Conservation (phyloP, 2,329 filamentous ascomycete genomes). For the Apiospora rasikravindrae region DNA sequence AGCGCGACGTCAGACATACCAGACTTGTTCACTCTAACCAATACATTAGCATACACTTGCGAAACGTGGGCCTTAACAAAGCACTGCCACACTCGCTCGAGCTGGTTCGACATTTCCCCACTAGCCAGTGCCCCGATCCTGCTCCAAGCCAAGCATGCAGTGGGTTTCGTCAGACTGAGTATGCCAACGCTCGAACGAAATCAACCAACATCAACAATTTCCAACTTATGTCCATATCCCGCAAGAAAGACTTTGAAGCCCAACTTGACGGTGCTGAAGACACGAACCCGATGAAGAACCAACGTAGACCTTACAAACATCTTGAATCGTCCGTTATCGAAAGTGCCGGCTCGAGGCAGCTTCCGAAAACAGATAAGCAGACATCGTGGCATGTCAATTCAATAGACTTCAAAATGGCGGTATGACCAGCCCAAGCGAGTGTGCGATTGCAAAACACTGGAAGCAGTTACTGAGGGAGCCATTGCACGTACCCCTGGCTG, state of each 20-base stretch:
- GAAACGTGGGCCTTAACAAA: not conserved
- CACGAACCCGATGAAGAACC: not conserved
- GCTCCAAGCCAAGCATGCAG: not conserved
- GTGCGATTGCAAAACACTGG: conserved; percentile 30
- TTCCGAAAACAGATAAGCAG: not conserved
- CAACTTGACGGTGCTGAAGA: not conserved
- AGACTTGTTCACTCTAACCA: conserved; percentile 50
- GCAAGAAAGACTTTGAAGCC: not conserved
- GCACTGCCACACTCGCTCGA: conserved; percentile 14
- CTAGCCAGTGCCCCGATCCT: not conserved
- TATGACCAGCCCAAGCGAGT: conserved; percentile 34
- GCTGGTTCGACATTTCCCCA: not conserved
- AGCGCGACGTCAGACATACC: conserved; percentile 54
- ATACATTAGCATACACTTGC: conserved; percentile 13
- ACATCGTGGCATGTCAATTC: not conserved
- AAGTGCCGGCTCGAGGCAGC: not conserved
- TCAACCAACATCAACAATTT: not conserved
- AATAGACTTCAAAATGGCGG: not conserved
- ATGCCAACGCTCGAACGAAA: not conserved
- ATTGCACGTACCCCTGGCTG: conserved; percentile 97
- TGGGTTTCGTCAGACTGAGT: not conserved
- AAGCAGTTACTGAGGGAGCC: conserved; percentile 81
- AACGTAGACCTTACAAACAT: not conserved
- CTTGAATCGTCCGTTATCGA: not conserved
- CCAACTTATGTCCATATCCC: not conserved